A percentile compares a stretch with the other conserved stretches of the same genome.
Conservation (phyloP, 2,329 filamentous ascomycete genomes). For the Gaeumannomyces tritici region DNA sequence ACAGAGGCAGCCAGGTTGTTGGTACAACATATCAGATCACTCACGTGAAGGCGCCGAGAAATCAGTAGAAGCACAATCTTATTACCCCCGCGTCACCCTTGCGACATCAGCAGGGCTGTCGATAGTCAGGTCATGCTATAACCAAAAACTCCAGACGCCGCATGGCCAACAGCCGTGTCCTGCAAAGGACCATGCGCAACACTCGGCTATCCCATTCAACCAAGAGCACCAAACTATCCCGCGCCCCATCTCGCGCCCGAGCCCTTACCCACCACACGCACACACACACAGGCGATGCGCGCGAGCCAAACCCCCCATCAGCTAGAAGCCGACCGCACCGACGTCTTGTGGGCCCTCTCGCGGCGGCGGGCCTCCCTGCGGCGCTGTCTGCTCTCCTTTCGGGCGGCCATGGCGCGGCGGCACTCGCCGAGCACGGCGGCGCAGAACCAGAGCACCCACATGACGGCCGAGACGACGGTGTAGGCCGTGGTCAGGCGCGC, state of each 20-base stretch:
- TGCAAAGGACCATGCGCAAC: not conserved
- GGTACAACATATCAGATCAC: too few relatives aligned
- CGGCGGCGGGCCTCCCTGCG: conserved; percentile 1
- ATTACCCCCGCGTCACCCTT: too few relatives aligned
- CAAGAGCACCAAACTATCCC: not conserved
- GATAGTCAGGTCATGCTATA: not conserved
- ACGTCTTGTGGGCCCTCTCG: conserved; percentile 1
- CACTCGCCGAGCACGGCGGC: conserved; percentile 21
- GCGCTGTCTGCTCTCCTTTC: conserved; percentile 7
- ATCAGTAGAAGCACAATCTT: too few relatives aligned
- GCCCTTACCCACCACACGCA: not conserved
- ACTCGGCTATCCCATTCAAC: not conserved
- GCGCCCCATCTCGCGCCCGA: too few relatives aligned
- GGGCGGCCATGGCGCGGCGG: conserved; percentile 11
- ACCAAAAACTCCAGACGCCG: not conserved
- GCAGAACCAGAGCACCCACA: conserved; percentile 27
- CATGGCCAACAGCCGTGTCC: not conserved
- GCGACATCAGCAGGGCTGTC: not conserved
- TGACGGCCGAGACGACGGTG: conserved; percentile 24
- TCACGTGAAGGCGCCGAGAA: too few relatives aligned
- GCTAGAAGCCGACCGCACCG: not conserved
- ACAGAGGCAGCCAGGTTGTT: too few relatives aligned
- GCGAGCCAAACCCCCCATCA: too few relatives aligned
- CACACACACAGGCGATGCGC: too few relatives aligned
- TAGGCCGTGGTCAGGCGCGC: conserved; percentile 23